Conservation (phyloP, 2,329 filamentous ascomycete genomes). For the Fusarium papillatum region DNA sequence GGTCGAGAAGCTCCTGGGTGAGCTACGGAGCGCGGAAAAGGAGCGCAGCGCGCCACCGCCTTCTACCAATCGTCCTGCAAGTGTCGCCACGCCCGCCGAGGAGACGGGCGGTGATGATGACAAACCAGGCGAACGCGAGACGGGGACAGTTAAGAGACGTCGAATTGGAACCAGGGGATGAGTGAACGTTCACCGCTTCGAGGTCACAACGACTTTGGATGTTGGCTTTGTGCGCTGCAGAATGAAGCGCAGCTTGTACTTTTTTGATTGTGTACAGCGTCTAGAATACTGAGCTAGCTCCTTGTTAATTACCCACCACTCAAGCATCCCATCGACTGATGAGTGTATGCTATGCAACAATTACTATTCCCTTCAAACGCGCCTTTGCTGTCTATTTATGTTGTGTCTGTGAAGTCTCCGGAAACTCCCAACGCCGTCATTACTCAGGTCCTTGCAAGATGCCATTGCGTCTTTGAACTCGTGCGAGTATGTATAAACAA, state of each 20-base stretch:
- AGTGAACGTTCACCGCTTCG: constrained; percentile 11
- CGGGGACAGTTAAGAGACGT: constrained; percentile 52
- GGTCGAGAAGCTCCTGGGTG: constrained; percentile 83
- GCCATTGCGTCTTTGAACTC: background rate
- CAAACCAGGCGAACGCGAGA: constrained; percentile 59
- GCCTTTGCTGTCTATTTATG: background rate
- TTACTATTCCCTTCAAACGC: constrained; percentile 1
- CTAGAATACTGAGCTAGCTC: constrained; percentile 38
- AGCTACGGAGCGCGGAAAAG: constrained; percentile 81
- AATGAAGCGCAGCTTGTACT: constrained; percentile 34
- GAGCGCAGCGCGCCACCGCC: constrained; percentile 56
- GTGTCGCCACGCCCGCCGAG: constrained; percentile 58
- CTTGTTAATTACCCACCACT: constrained; percentile 38
- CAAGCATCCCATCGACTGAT: constrained; percentile 19
- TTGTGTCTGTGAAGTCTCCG: background rate
- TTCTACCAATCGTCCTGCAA: constrained; percentile 50
- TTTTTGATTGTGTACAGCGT: constrained; percentile 42
- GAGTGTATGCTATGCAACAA: constrained; percentile 6
- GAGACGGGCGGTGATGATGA: constrained; percentile 65
- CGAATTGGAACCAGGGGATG: constrained; percentile 52
- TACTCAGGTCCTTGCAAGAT: background rate
- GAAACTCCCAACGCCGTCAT: constrained; percentile 26
- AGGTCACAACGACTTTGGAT: constrained; percentile 28
- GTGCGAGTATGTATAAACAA: background rate
- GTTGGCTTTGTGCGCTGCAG: constrained; percentile 22